Percentiles rank a stretch among this genome's conserved stretches.
phyloP scores from a whole-genome alignment of 495 filamentous ascomycete species.

The Neurospora sp. region DNA sequence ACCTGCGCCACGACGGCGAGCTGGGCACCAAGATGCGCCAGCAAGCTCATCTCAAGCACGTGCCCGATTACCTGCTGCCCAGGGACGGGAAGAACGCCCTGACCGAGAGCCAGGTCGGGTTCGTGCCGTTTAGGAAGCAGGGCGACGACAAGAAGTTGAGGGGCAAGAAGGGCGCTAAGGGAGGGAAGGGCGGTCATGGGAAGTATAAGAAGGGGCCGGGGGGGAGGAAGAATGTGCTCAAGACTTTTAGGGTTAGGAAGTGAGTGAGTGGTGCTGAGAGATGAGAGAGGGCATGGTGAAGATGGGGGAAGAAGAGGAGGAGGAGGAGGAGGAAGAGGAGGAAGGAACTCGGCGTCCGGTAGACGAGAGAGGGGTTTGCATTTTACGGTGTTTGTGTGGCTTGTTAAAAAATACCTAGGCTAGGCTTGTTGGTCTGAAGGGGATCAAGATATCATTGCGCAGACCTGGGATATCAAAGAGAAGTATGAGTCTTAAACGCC shows the following conservation, averaged over 20 bases:
- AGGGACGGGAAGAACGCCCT: conserved; percentile 61
- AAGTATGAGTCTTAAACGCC: too few species aligned
- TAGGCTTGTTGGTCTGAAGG: background rate
- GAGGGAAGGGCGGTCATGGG: conserved; percentile 43
- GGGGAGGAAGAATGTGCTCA: conserved; percentile 74
- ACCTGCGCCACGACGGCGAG: conserved; percentile 86
- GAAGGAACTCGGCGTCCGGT: background rate
- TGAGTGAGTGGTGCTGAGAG: too few species aligned
- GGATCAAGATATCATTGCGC: background rate
- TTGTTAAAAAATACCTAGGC: background rate
- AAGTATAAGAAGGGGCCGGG: conserved; percentile 24
- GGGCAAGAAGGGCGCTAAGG: conserved; percentile 58
- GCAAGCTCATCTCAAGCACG: conserved; percentile 86
- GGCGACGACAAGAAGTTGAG: conserved; percentile 34
- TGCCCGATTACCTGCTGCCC: conserved; percentile 90
- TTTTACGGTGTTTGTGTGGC: background rate
- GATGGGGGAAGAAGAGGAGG: too few species aligned
- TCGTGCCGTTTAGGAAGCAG: conserved; percentile 65
- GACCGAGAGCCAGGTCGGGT: conserved; percentile 51
- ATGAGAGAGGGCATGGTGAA: too few species aligned
- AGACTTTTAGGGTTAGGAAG: conserved; percentile 59
- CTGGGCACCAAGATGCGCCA: conserved; percentile 59
- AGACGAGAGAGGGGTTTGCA: background rate
- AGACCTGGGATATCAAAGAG: background rate
- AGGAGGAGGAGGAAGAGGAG: too few species aligned